Evolutionary conservation across 305 asterid genomes (phyloP), one percentile per base, ranked within the genome.

Genomic region (Solanum hybrid): DNA sequence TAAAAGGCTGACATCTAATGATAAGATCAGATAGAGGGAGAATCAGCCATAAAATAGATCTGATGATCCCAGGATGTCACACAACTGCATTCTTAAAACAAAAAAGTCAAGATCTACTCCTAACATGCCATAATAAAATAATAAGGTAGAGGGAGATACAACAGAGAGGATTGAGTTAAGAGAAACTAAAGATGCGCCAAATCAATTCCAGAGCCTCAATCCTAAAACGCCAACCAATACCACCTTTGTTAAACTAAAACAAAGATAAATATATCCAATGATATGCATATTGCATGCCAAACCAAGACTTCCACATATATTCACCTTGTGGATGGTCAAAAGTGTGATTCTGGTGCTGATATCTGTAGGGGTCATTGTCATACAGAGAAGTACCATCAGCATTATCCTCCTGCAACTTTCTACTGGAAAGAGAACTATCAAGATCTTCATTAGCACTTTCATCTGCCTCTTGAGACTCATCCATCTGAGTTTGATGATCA

Each of bases 251-350:
- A 51, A 51, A 51, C 76, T 31, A 84, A 84, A 51, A 20, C 31
- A 51, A 31, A 31, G 75, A 84, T 51, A 51, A 27, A 51, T 84
- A 85, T 31, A 57, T 17, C 72, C 72, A 45, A 83, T 14, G 75
- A 84, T 29, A 29, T 84, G 29, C 75, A 29, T 45, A 84, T 84
- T 36, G 61, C 88, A 84, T 51, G 22, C 75, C 88, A 51, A 45
- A 29, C 27, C 39, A 79, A 36, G 45, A 80, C 77, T 91, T 24
- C 34, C 81, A 29, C 88, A 79, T 83, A 87, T 29, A 92, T 86
- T 90, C 92, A 95, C 99, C 98, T 95, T 92, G 96, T 79, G 87
- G 93, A 81, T 24, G 93, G 90, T 93, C 95, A 79, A 91, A 91
- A 89, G 93, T 92, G 79, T 91, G 96, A 90, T 89, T 81, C 89